phyloP scores from a whole-genome alignment of 2,329 filamentous ascomycete species.

The Fusarium sp. region DNA sequence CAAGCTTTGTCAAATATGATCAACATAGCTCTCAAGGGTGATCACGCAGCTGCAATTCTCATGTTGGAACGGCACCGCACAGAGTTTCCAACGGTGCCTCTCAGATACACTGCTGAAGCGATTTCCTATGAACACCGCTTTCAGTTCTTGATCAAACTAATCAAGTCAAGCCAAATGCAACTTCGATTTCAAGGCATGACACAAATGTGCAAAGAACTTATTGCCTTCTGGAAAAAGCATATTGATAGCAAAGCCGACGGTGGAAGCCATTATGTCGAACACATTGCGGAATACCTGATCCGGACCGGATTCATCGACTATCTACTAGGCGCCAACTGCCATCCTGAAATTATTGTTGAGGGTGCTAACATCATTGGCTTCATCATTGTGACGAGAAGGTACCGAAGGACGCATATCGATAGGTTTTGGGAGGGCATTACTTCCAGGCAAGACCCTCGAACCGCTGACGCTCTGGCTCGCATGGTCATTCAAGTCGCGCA shows the following conservation, averaged over 20 bases:
- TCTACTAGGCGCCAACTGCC: constrained; percentile 88
- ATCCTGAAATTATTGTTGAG: constrained; percentile 86
- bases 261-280: constrained; percentile 64
- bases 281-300: constrained; percentile 75
- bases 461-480: constrained; percentile 80
- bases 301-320: constrained; percentile 81
- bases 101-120: constrained; percentile 56
- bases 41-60: constrained; percentile 48
- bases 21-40: constrained; percentile 50
- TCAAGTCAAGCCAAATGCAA: constrained; percentile 90
- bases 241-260: constrained; percentile 55
- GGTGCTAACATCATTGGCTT: constrained; percentile 89
- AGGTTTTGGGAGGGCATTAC: constrained; percentile 85
- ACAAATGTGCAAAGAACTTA: constrained; percentile 76
- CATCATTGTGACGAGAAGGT: constrained; percentile 80
- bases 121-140: constrained; percentile 75
- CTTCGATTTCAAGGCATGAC: constrained; percentile 81
- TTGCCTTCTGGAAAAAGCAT: constrained; percentile 70
- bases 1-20: constrained; percentile 56
- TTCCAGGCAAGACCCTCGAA: constrained; percentile 82
- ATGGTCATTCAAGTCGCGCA: constrained; percentile 65
- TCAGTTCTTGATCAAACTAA: constrained; percentile 72
- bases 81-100: constrained; percentile 50
- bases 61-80: constrained; percentile 38
- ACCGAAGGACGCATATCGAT: constrained; percentile 76